phyloP scores from a whole-genome alignment of 2,329 filamentous ascomycete species.

The Colletotrichum siamense region DNA sequence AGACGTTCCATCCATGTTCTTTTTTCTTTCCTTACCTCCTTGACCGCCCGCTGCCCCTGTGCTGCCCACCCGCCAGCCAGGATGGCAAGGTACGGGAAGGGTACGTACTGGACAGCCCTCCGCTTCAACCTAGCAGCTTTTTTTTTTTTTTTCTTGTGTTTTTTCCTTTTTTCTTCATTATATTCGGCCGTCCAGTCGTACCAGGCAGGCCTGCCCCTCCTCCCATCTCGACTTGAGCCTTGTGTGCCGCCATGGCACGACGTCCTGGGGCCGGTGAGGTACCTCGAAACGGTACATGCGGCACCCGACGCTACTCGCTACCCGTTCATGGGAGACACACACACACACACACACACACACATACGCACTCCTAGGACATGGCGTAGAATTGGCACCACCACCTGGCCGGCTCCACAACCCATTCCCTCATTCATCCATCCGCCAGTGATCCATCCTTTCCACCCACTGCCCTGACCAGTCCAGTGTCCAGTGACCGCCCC shows the following conservation, averaged over 20 bases:
- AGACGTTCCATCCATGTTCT: constrained; percentile 26
- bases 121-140: background rate
- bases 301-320: background rate
- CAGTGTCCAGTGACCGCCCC: background rate
- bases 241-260: constrained; percentile 18
- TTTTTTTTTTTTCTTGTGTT: background rate
- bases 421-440: background rate
- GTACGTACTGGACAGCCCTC: background rate
- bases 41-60: constrained; percentile 15
- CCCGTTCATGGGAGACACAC: background rate
- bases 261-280: background rate
- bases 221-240: constrained; percentile 2
- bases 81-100: background rate
- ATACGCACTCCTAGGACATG: background rate
- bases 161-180: background rate
- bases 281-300: background rate
- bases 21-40: constrained; percentile 11
- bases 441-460: background rate
- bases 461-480: background rate
- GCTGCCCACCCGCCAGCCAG: background rate
- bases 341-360: background rate
- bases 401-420: constrained; percentile 11
- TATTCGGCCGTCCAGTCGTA: background rate
- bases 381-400: constrained; percentile 7
- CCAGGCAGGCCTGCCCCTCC: background rate